phyloP scores from a whole-genome alignment of 305 asterid species.

The Plantago lanceolata region DNA sequence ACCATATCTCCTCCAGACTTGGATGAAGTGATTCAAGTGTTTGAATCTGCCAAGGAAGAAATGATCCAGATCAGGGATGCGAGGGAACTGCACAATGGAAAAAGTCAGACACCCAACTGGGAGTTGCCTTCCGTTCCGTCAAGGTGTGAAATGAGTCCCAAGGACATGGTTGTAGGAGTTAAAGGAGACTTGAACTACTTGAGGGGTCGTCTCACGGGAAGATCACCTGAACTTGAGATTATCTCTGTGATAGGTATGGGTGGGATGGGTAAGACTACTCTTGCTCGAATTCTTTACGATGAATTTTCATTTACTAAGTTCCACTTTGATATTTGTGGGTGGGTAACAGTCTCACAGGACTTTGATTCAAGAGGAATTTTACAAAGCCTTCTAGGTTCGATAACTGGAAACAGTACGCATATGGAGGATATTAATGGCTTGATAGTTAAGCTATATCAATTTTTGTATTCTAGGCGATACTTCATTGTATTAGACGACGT shows the following conservation, averaged over 20 bases:
- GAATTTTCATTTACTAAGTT: neutral
- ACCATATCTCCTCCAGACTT: neutral
- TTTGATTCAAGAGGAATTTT: slow-evolving; percentile 6
- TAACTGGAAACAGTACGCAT: neutral
- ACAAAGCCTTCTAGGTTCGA: slow-evolving; percentile 11
- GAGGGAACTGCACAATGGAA: neutral
- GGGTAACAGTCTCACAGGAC: slow-evolving; percentile 27
- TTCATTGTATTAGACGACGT: slow-evolving; percentile 18
- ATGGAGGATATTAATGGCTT: neutral
- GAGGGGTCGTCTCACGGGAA: neutral
- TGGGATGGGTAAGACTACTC: slow-evolving; percentile 20
- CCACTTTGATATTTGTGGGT: slow-evolving; percentile 18
- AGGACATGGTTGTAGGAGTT: slow-evolving; percentile 17
- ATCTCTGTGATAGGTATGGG: slow-evolving; percentile 29
- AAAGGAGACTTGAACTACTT: slow-evolving; percentile 1
- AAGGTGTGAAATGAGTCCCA: neutral
- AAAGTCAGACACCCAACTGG: neutral
- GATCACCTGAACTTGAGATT: slow-evolving; percentile 4
- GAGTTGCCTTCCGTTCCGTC: neutral
- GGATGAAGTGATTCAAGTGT: slow-evolving; percentile 10
- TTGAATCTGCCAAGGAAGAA: slow-evolving; percentile 8
- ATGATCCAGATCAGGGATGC: slow-evolving; percentile 1
- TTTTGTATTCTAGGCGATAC: slow-evolving; percentile 1
- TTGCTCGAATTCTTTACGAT: slow-evolving; percentile 13
- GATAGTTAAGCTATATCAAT: neutral